Conservation (phyloP, 179 eudicot genomes). For the Beta corolliflora region DNA sequence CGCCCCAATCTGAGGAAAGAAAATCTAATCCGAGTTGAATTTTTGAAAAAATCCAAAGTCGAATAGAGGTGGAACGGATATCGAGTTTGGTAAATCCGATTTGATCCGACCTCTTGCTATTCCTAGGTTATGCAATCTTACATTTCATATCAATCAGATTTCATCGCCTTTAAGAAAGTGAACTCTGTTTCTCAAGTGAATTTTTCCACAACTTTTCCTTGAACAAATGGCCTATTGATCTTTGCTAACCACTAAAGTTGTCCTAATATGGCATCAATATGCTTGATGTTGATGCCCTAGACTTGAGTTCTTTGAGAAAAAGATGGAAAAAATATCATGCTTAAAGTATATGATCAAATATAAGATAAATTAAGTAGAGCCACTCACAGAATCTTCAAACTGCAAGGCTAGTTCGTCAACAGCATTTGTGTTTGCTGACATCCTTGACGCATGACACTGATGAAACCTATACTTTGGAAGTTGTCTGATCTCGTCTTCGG, state of each 20-base stretch:
- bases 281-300: neutral
- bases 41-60: no score
- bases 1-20: no score
- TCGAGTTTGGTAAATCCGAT: no score
- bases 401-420: constrained; percentile 36
- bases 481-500: constrained; percentile 62
- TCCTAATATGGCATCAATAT: neutral
- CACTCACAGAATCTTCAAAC: constrained; percentile 70
- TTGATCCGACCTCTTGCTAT: no score
- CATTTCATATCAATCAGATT: neutral
- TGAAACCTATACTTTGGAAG: constrained; percentile 60
- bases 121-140: neutral
- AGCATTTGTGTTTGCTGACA: constrained; percentile 23
- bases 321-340: neutral
- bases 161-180: neutral
- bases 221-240: neutral
- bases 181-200: neutral
- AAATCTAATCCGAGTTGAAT: no score
- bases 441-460: constrained; percentile 29
- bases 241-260: neutral
- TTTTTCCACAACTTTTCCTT: neutral
- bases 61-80: no score
- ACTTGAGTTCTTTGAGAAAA: neutral
- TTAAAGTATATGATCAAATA: neutral
- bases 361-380: constrained; percentile 6